Evolutionary conservation across 257 asterid species (phyloP), one percentile per base, ranked within the genome.

Genomic region (Perilla frutescens): DNA sequence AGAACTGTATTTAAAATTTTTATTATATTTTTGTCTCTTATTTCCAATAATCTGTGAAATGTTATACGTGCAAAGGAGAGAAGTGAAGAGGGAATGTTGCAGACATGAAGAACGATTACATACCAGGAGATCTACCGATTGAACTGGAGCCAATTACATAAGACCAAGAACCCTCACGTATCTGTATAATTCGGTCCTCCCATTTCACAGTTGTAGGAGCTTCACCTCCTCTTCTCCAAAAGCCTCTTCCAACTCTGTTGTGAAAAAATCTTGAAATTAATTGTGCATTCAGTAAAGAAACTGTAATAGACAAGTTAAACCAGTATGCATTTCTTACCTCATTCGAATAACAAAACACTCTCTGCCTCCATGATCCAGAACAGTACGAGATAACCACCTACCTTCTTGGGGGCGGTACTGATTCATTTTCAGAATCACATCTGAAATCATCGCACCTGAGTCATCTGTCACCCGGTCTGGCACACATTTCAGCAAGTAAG

Each of bases 181-280:
- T 77, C 78, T 93, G 92, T 68, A 85, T 86, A 73, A 88, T 73
- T 71, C 98, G 70, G 43, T 91, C 97, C 78, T 88, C 96, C 94
- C 97, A 83, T 79, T 86, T 89, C 78, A 93, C 96, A 51, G 87
- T 77, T 45, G 76, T 83, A 8, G 98, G 98, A 69, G 74, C 85
- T 81, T 91, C 97, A 6, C 91, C 95, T 20, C 97, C 97, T 87
- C 96, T 73, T 83, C 98, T 87, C 96, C 96, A 93, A 74, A 91
- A 81, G 6, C 98, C 98, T 29, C 80, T 89, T 61, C 96, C 98
- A 48, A 91, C 81, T 84, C 98, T 93, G 73, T 47, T 41, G 80
- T 20, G 44, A 71, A 55, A 67, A 45, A 55, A 15, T 1, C 48
- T 43, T 5, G 36, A 61, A 43, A 47, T 62, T 44, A 79, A 59